Evolutionary conservation across 2,329 filamentous ascomycete species (phyloP), one percentile per base, ranked within the genome.

Genomic region (Penicillium sp.): DNA sequence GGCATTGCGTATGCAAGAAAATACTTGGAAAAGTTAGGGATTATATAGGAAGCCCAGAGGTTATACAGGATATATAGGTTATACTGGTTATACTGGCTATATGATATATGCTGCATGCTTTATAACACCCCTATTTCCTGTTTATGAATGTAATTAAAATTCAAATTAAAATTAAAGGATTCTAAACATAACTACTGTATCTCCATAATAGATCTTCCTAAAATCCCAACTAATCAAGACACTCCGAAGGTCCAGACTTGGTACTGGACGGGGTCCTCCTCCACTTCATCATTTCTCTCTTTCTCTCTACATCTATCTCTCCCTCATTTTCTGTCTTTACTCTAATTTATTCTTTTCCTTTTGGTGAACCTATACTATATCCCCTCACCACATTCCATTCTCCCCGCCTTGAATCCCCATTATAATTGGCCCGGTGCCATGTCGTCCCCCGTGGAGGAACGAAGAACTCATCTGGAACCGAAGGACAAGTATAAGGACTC

Each of bases 371-470:
- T 12, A 14, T 45, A 45, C 4, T 45, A 45, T 45, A 22, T 3
- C 12, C 10, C 36, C 7, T 10, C 36, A 8, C n/a, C 25, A 30
- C 25, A 19, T 33, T 44, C n/a, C 19, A 44, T 17, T 7, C 14
- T 28, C 14, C 10, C 49, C 31, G 43, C 42, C 30, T 57, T 56
- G 44, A 38, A 37, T 26, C 25, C 41, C 43, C 48, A 53, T 58
- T 54, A 44, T 60, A 44, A n/a, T 56, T 56, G 62, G 64, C 67
- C 66, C 60, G 62, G 67, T 60, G 65, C 67, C 65, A 64, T 76
- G 74, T 68, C 73, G 26, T 69, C 67, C 43, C 71, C 74, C 5
- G 56, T 62, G 7, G 62, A 71, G 40, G 71, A 74, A 54, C 59
- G 51, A 64, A 67, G 30, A 61, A 17, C 59, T 67, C 11, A 62